Evolutionary conservation across 768 basidiomycete species (phyloP), one percentile per base, ranked within the genome.

Genomic region (Podaxis mareebaensis): DNA sequence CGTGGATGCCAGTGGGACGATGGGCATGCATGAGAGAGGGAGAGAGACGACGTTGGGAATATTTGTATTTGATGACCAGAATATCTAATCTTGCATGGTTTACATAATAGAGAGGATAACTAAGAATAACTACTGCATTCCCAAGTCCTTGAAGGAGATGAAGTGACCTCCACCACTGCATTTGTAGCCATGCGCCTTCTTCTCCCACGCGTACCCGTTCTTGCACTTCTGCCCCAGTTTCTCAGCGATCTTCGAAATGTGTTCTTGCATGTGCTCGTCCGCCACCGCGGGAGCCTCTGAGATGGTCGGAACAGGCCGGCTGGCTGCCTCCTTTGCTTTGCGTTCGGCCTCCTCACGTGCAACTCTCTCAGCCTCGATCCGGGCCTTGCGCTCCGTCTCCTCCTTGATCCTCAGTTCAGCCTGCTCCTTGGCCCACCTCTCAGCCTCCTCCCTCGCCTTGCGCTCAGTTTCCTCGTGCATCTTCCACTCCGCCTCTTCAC

Each of bases 1-100:
- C 68, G 68, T 82, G 75, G 58, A 86, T 76, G 52, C 73, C 68
- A 33, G 73, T 70, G 49, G 65, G 67, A 53, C 68, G 70, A 51
- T 64, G 63, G 54, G 70, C 60, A 67, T 66, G 67, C 66, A 66
- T 64, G 65, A 46, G 54, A 53, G 42, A 33, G 13, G 5, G 30
- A 48, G 20, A 54, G 8, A 33, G 30, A 33, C 8, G 30, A 8
- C 8, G n/a, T 51, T 51, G 49, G 53, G 44, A 38, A 55, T 33
- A 33, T 33, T 33, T 33, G 30, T 33, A 33, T 10, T 40, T 20
- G 12, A 20, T 22, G 10, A 30, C 3, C 17, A 46, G 42, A 55
- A 62, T 62, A 62, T 62, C 61, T 62, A 62, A 62, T 62, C 61
- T 39, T 51, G 20, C 17, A 40, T 3, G 8, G 49, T 10, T 60